Evolutionary conservation across 2,329 filamentous ascomycete species (phyloP).

Genomic region (Amauroascus verrucosus): DNA sequence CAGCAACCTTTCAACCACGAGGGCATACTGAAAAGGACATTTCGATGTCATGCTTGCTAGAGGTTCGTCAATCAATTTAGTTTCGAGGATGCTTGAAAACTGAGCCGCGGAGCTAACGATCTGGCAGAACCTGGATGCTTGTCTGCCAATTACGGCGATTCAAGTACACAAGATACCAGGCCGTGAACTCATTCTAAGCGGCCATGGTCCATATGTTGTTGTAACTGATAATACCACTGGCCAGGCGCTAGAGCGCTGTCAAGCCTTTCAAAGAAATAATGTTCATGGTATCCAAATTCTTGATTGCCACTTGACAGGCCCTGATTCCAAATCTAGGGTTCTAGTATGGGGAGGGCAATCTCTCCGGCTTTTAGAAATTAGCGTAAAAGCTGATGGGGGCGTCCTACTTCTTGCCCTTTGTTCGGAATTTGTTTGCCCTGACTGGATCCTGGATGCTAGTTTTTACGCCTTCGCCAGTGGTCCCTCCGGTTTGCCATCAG

Average conservation of each 20-base stretch:
- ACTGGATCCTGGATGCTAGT: constrained; percentile 67
- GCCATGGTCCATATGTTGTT: constrained; percentile 30
- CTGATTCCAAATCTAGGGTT: constrained; percentile 18
- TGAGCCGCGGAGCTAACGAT: constrained; percentile 6
- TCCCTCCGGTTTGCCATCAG: constrained; percentile 20
- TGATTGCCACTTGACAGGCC: constrained; percentile 16
- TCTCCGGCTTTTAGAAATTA: constrained; percentile 35
- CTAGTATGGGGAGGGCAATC: constrained; percentile 62
- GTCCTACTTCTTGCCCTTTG: constrained; percentile 24
- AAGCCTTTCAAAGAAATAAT: constrained; percentile 30
- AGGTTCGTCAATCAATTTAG: constrained; percentile 13
- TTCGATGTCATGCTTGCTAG: constrained; percentile 17
- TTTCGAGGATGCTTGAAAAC: background rate
- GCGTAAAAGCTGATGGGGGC: constrained; percentile 11
- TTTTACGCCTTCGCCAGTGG: constrained; percentile 35
- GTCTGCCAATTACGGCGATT: constrained; percentile 36
- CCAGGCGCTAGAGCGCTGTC: constrained; percentile 22
- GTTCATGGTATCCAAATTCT: constrained; percentile 30
- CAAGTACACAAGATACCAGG: constrained; percentile 24
- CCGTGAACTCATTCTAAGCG: constrained; percentile 28
- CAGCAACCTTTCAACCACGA: background rate
- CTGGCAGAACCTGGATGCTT: constrained; percentile 32
- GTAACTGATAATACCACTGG: constrained; percentile 28
- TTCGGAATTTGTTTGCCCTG: constrained; percentile 44
- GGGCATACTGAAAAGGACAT: background rate